Evolutionary conservation across 805 yeast genomes (phyloP), one percentile per base, ranked within the genome.

Genomic region (Wickerhamiella occidentalis): DNA sequence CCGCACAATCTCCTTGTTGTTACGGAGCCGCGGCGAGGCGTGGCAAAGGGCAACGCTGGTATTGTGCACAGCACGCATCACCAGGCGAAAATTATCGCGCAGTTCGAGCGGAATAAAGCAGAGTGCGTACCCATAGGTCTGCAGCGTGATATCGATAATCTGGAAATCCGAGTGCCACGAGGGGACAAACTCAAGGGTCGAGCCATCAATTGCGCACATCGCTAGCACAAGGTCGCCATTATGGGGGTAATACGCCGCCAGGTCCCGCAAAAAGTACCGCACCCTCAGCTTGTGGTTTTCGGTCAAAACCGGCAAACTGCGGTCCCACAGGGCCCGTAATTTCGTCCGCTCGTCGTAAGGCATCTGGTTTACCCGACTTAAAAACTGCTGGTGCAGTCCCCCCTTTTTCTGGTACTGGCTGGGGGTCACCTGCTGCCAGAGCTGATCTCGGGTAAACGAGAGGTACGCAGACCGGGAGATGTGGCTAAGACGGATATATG

Each of bases 161-260:
- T 37, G 42, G 28, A 21, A 37, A 15, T 45, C 43, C 8, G 33
- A 12, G 37, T 45, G 40, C 42, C 43, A 45, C 13, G 21, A 9
- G n/a, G 48, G 48, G 15, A 28, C 42, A 28, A 45, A 45, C 29
- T 45, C 48, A 3, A 45, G 48, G 9, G 40, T 45, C 21, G 40
- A 45, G n/a, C 48, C 48, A 19, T 45, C 48, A 36, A 45, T 37
- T 12, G 37, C 37, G 18, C 48, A 45, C 36, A 29, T 19, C 6
- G 48, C 48, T 9, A 45, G 37, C 25, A 45, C 48, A 21, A 45
- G 29, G 26, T 45, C 48, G 36, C 43, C 48, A 21, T 45, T 45
- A 23, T 45, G 35, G 15, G 48, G 23, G 23, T 26, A 45, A 28
- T 28, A 9, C 36, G 36, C 33, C 18, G 48, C 42, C 28, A 45